phyloP scores from a whole-genome alignment of 2,329 filamentous ascomycete species.

The Graphiopsis chlorocephala region DNA sequence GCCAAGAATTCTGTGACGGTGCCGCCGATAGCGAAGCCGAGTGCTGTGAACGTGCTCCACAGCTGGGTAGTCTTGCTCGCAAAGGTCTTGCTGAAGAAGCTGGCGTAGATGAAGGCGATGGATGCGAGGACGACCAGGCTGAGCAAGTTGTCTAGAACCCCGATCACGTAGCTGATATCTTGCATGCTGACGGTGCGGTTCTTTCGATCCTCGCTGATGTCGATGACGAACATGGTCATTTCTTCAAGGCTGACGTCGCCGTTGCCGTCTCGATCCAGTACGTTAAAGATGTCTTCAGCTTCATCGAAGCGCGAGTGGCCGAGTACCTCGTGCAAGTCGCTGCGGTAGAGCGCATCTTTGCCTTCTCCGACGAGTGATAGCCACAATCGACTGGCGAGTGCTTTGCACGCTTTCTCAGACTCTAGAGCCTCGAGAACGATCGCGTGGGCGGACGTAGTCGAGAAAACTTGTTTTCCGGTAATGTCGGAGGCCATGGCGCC shows the following conservation, averaged over 20 bases:
- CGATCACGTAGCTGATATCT: conserved; percentile 37
- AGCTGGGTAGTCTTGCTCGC: conserved; percentile 27
- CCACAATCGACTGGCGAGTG: conserved; percentile 35
- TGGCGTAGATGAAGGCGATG: conserved; percentile 35
- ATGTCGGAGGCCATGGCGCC: conserved; percentile 84
- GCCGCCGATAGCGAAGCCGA: conserved; percentile 92
- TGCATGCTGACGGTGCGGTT: conserved; percentile 33
- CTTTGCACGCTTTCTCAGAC: conserved; percentile 31
- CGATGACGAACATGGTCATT: conserved; percentile 33
- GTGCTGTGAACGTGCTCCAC: conserved; percentile 35
- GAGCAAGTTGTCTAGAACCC: conserved; percentile 35
- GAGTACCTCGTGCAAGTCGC: conserved; percentile 31
- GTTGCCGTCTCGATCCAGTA: conserved; percentile 35
- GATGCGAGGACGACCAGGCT: conserved; percentile 28
- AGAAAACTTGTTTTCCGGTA: conserved; percentile 81
- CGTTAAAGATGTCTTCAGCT: conserved; percentile 33
- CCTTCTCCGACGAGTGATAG: conserved; percentile 34
- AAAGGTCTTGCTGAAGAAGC: conserved; percentile 33
- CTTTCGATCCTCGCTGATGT: conserved; percentile 32
- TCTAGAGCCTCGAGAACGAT: conserved; percentile 33
- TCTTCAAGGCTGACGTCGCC: conserved; percentile 37
- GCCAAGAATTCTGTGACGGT: conserved; percentile 90
- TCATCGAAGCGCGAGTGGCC: conserved; percentile 26
- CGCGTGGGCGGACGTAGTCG: conserved; percentile 28
- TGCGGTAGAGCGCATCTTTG: conserved; percentile 25